Base-by-base conservation (phyloP, 345 rosid species). In the Hibiscus mutabilis region DNA sequence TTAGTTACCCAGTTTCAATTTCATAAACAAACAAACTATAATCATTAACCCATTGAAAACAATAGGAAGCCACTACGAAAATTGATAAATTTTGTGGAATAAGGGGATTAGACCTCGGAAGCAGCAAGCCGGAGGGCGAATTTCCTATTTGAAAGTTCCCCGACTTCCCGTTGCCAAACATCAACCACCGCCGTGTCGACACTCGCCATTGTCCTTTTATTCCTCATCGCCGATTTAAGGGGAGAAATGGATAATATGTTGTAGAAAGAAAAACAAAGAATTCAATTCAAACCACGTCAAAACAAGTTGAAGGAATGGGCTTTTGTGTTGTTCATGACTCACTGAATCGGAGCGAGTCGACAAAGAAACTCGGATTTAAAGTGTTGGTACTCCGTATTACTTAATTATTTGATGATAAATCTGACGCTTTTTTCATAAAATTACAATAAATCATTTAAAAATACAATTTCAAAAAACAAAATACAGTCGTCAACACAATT, bases 131-230 rank as follows among this genome's bases (percentile, higher is more conserved):
- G 93, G 76, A 71, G 82, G 3, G 83, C 83, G 91, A 94, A 94
- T 66, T 72, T 81, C 49, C 92, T 80, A 42, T 87, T 59, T 62
- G 93, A 85, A 72, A 94, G 84, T 4, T 80, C 86, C 42, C 97
- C 98, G 71, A 94, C 80, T 77, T 94, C 92, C 31, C 97, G 91
- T 71, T 80, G 81, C 81, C 89, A 77, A 33, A 94, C 85, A 78
- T 90, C 90, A 18, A 84, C 79, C 49, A 88, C 85, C 31, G 96
- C 79, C 57, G 82, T 74, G 55, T 79, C 86, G 0, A 76, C 69
- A 79, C 60, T 63, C 25, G 74, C 68, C 71, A 80, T 65, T 3
- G 44, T 14, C 66, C 77, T 82, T 61, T 59, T 77, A 12, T 22
- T 57, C 81, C 76, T 84, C 63, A 25, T 51, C 56, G 15, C 31